phyloP scores from a whole-genome alignment of 2,329 filamentous ascomycete species.

The Thielaviopsis euricoi region DNA sequence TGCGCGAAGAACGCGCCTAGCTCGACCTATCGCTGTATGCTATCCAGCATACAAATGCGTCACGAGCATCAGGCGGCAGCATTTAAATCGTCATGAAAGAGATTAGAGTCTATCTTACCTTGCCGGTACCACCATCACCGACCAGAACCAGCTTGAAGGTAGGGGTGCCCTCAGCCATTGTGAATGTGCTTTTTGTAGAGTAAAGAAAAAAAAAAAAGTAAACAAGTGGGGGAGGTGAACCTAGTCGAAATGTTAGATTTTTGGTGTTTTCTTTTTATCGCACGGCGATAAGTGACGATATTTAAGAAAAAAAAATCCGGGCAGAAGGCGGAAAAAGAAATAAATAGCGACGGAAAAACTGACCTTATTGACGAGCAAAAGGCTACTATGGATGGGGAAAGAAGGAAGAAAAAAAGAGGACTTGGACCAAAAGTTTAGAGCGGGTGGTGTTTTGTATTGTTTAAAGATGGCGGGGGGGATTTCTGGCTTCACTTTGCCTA shows the following conservation, averaged over 20 bases:
- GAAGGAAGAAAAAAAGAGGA: slow-evolving; percentile 11
- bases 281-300: too few species aligned
- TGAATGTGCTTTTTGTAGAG: slow-evolving; percentile 5
- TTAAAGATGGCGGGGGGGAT: slow-evolving; percentile 11
- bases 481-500: slow-evolving; percentile 9
- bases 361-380: slow-evolving; percentile 11
- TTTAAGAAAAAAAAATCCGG: not conserved
- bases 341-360: not conserved
- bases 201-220: slow-evolving; percentile 23
- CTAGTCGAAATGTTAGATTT: slow-evolving; percentile 11
- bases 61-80: not conserved
- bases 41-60: not conserved
- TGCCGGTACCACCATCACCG: slow-evolving; percentile 97
- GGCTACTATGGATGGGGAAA: slow-evolving; percentile 8
- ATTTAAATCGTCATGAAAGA: too few species aligned
- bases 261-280: not conserved
- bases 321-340: not conserved
- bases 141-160: slow-evolving; percentile 99
- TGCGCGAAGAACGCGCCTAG: not conserved
- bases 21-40: too few species aligned
- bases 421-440: slow-evolving; percentile 10
- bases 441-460: slow-evolving; percentile 12
- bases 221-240: slow-evolving; percentile 26
- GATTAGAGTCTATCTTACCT: slow-evolving; percentile 38
- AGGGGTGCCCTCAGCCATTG: slow-evolving; percentile 26